These are phyloP conservation scores for Ceratobasidium sp. DNA, from an alignment of 1,284 basidiomycete genomes.

Conservation along the genomic window DNA sequence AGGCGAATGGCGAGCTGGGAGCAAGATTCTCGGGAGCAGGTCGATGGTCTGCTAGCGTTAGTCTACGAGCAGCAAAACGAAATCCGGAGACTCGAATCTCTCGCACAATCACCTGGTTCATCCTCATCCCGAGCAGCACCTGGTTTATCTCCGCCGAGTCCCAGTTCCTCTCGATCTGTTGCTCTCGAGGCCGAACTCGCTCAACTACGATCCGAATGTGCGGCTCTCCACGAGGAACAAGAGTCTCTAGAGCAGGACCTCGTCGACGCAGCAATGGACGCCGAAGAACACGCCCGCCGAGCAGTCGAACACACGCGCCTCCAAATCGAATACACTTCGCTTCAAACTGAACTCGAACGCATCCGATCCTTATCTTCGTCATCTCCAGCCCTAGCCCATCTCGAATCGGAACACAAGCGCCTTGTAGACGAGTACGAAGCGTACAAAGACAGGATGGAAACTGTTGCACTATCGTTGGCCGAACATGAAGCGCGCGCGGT, in stretches of 20 bases:
- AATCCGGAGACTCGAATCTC: constrained; percentile 3
- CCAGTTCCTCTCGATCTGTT: background rate
- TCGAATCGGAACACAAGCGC: constrained; percentile 27
- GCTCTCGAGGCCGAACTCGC: constrained; percentile 14
- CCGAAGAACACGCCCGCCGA: constrained; percentile 28
- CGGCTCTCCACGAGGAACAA: constrained; percentile 33
- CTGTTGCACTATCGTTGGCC: constrained; percentile 4
- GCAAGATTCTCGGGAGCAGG: background rate
- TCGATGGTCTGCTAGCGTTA: constrained; percentile 11
- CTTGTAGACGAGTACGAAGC: constrained; percentile 14
- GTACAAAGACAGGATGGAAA: constrained; percentile 27
- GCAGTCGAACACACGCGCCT: constrained; percentile 8
- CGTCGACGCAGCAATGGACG: constrained; percentile 39
- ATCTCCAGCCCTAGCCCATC: constrained; percentile 11
- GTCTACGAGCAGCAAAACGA: constrained; percentile 13
- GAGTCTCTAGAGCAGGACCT: constrained; percentile 41
- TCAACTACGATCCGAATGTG: constrained; percentile 30
- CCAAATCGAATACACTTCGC: constrained; percentile 5
- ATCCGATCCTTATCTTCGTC: background rate
- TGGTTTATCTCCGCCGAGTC: background rate
- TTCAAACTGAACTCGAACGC: constrained; percentile 27
- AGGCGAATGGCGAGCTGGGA: background rate
- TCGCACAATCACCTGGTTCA: background rate
- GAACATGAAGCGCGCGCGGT: constrained; percentile 40
- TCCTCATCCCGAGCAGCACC: background rate